phyloP scores from a whole-genome alignment of 257 asterid genomes.

The Lantana camara region DNA sequence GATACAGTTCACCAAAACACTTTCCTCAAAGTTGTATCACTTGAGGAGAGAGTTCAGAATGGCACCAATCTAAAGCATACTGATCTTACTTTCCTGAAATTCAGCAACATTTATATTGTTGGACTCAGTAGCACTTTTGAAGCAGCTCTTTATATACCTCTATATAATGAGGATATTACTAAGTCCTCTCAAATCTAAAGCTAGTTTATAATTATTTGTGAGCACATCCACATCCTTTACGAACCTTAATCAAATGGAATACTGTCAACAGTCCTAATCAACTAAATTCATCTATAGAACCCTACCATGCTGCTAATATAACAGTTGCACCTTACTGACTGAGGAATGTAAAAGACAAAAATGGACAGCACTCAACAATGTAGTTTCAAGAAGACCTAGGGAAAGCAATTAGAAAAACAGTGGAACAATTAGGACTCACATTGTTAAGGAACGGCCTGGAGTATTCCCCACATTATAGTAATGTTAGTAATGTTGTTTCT shows the following conservation, averaged over 20 bases:
- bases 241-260: background rate
- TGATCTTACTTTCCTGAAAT: background rate
- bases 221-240: background rate
- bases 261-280: background rate
- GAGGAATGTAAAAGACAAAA: background rate
- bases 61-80: background rate
- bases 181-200: background rate
- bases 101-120: background rate
- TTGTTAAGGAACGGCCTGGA: slow-evolving; percentile 2
- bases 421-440: background rate
- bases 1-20: background rate
- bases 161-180: background rate
- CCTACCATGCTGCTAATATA: background rate
- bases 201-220: background rate
- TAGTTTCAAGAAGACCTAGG: slow-evolving; percentile 13
- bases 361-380: background rate
- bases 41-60: background rate
- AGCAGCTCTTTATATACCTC: no score
- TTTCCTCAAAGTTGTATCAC: background rate
- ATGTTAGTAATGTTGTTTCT: background rate
- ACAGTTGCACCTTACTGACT: background rate
- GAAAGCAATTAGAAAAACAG: background rate
- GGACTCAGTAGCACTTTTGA: background rate
- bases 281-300: background rate
- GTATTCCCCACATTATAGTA: background rate